phyloP scores from a whole-genome alignment of 345 rosid species.

The Hibiscus mutabilis region DNA sequence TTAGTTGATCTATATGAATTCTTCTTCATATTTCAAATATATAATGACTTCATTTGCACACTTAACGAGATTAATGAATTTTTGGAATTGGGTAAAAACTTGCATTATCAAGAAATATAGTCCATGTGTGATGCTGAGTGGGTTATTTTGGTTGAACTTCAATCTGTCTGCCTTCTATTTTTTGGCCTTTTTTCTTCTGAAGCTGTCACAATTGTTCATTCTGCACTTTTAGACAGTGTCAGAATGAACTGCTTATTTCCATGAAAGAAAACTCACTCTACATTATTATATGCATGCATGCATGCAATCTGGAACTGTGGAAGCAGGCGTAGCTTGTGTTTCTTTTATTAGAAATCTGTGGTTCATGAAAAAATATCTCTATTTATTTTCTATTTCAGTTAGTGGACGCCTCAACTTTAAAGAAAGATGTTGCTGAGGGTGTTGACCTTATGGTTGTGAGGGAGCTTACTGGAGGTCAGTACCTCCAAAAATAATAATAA shows the following conservation, averaged over 20 bases:
- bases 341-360: neutral
- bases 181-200: constrained; percentile 13
- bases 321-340: neutral
- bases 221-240: neutral
- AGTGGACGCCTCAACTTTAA: constrained; percentile 94
- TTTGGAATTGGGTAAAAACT: neutral
- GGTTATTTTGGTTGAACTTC: constrained; percentile 12
- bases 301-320: constrained; percentile 21
- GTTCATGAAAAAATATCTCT: neutral
- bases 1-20: neutral
- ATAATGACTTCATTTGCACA: neutral
- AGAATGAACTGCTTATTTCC: constrained; percentile 27
- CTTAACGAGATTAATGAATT: neutral
- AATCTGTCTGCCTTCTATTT: neutral
- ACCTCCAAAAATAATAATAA: neutral
- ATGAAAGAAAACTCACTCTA: neutral
- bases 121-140: neutral
- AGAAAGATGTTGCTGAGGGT: constrained; percentile 91
- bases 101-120: neutral
- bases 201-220: neutral
- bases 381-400: constrained; percentile 35
- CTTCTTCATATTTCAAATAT: neutral
- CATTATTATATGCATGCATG: neutral
- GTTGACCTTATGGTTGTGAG: constrained; percentile 97
- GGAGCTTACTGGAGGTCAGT: constrained; percentile 95